phyloP scores from a whole-genome alignment of 257 asterid genomes.

The Solanum arcanum region DNA sequence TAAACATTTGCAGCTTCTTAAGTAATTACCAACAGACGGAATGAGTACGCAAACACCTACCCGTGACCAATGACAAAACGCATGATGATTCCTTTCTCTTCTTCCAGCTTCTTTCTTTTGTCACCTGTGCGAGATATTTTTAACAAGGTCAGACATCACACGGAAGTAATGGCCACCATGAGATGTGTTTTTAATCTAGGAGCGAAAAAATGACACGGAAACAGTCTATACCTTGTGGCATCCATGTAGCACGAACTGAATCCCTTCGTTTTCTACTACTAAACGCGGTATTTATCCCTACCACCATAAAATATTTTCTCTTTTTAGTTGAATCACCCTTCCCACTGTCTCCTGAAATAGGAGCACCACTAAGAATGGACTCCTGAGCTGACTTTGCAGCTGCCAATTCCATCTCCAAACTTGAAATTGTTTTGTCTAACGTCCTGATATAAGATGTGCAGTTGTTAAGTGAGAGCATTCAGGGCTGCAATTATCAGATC shows the following conservation, averaged over 20 bases:
- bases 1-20: neutral
- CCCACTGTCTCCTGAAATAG: constrained; percentile 39
- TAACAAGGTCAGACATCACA: neutral
- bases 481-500: neutral
- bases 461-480: neutral
- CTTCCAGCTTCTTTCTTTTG: constrained; percentile 47
- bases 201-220: neutral
- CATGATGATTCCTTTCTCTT: constrained; percentile 65
- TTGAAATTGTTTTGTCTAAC: constrained; percentile 65
- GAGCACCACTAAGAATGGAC: constrained; percentile 61
- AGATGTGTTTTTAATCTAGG: neutral
- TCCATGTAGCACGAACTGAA: constrained; percentile 88
- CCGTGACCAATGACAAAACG: constrained; percentile 90
- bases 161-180: neutral
- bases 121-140: constrained; percentile 32
- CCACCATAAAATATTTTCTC: constrained; percentile 64
- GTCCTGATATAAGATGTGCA: constrained; percentile 26
- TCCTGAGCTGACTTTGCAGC: constrained; percentile 77
- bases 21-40: neutral
- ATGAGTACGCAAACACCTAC: constrained; percentile 14
- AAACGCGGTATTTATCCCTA: constrained; percentile 84
- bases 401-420: constrained; percentile 74
- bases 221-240: constrained; percentile 66
- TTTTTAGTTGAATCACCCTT: constrained; percentile 16
- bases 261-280: constrained; percentile 90